Evolutionary conservation across 495 filamentous ascomycete species (phyloP), one percentile per base, ranked within the genome.

Genomic region (Bombardia bombarda): DNA sequence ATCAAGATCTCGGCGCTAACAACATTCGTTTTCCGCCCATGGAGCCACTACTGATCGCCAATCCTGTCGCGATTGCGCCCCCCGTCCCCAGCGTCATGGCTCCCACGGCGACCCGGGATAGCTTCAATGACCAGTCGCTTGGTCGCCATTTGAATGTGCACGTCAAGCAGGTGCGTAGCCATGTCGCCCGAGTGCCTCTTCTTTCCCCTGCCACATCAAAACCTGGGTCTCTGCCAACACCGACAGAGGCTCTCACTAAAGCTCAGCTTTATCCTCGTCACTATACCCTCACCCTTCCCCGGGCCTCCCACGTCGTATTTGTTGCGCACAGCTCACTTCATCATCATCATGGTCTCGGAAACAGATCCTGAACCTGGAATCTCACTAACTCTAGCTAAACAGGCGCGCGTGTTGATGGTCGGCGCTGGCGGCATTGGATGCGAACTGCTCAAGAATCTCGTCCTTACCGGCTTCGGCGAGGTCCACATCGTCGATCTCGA

Each of bases 381-480:
- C 9, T 37, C 33, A 55, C 62, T 71, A 50, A 68, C 58, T 5
- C 38, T 25, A 23, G 24, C 46, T 28, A 45, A 51, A 48, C 69
- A 94, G 90, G 78, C 90, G 39, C 84, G 83, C 33, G 84, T 96
- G 23, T 71, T 99, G 18, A 86, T 99, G 70, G 90, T 99, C 34
- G 92, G 92, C 47, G 92, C 92, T 33, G 92, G 92, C 45, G 92
- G 92, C 32, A 97, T 99, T 58, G 92, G 92, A 44, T 99, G 92
- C 65, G 92, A 99, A 63, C 78, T 99, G 4, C 74, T 99, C 43
- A 99, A 99, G 73, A 94, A 97, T 66, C 82, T 99, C 43, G 86
- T 90, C 40, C 78, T 94, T 19, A 85, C 83, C 38, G 93, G 93
- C 50, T 97, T 97, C 53, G 89, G 89, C 35, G 87, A 95, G 66